Conservation (phyloP, 257 asterid species). For the Primulina huaijiensis region DNA sequence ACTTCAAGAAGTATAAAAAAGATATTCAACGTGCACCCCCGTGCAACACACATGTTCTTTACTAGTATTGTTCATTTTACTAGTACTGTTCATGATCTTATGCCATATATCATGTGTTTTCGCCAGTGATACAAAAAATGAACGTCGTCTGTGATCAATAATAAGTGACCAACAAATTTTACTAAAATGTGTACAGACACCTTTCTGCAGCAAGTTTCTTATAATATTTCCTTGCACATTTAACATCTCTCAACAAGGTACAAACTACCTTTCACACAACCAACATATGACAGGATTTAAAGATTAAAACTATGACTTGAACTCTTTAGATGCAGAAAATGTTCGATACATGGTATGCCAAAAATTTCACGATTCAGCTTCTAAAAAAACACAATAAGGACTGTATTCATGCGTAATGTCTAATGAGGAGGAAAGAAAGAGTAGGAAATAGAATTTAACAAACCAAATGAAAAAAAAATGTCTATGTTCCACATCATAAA, state of each 20-base stretch:
- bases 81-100: too few species aligned
- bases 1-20: too few species aligned
- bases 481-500: constrained; percentile 11
- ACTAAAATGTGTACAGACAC: too few species aligned
- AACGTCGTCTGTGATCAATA: too few species aligned
- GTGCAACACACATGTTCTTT: too few species aligned
- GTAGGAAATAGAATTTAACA: constrained; percentile 1
- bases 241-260: not conserved
- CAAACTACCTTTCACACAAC: not conserved
- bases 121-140: too few species aligned
- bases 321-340: not conserved
- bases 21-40: too few species aligned
- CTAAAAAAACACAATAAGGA: not conserved
- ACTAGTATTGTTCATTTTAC: too few species aligned
- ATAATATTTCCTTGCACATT: too few species aligned
- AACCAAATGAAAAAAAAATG: not conserved
- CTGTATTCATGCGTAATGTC: not conserved
- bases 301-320: not conserved
- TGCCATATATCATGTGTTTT: too few species aligned
- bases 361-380: not conserved
- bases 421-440: not conserved
- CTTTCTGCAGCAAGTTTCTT: too few species aligned
- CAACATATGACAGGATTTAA: not conserved
- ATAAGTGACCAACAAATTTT: too few species aligned
- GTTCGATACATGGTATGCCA: not conserved